phyloP scores from a whole-genome alignment of 352 stramenopile genomes.

The Globisporangium recalcitrans region DNA sequence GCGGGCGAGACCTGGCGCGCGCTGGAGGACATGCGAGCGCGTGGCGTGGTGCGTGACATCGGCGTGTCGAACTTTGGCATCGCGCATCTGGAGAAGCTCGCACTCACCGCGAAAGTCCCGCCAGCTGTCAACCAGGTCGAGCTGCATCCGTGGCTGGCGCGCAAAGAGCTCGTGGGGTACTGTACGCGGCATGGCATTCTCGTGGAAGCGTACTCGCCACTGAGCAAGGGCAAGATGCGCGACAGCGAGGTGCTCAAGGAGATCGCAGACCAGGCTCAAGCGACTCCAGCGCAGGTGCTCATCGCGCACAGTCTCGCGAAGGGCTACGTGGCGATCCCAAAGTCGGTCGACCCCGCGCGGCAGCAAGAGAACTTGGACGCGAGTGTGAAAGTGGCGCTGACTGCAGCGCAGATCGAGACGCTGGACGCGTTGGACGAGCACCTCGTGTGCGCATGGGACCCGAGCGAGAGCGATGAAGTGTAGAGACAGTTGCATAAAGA shows the following conservation, averaged over 20 bases:
- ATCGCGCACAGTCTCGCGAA: conserved; percentile 54
- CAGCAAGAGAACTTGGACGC: conserved; percentile 48
- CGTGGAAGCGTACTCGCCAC: conserved; percentile 47
- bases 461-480: conserved; percentile 39
- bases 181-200: conserved; percentile 42
- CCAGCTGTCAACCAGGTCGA: conserved; percentile 83
- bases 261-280: conserved; percentile 30
- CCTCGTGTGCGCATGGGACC: conserved; percentile 41
- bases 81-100: conserved; percentile 76
- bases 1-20: conserved; percentile 46
- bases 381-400: conserved; percentile 30
- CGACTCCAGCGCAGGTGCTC: conserved; percentile 45
- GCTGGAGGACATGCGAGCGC: conserved; percentile 39
- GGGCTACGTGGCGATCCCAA: conserved; percentile 54
- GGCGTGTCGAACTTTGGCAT: conserved; percentile 89
- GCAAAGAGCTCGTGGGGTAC: conserved; percentile 54
- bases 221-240: conserved; percentile 21
- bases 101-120: conserved; percentile 44
- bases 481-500: conserved; percentile 18
- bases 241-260: conserved; percentile 22
- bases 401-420: conserved; percentile 21
- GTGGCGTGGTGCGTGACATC: conserved; percentile 70
- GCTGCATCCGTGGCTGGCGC: conserved; percentile 66
- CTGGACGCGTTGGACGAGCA: conserved; percentile 43
- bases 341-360: conserved; percentile 39